Evolutionary conservation across 2,329 filamentous ascomycete genomes (phyloP), one percentile per base, ranked within the genome.

Genomic region (Fusarium avenaceum): DNA sequence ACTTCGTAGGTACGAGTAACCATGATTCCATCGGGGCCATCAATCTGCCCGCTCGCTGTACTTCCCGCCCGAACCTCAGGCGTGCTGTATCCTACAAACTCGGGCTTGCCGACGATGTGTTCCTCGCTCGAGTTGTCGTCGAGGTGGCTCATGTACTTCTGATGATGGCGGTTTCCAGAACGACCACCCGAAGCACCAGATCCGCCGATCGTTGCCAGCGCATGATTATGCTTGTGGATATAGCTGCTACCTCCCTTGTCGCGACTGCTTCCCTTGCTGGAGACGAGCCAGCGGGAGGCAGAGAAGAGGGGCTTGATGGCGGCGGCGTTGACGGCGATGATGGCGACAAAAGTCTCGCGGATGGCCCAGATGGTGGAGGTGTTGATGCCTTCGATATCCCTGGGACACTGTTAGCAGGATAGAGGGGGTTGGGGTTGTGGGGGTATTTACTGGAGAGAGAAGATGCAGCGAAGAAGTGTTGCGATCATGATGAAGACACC

Each of bases 401-500:
- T 70, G 19, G 9, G 3, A 22, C 2, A 9, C 8, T 11, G 39
- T 70, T 44, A 70, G 62, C 15, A 20, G 17, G 32, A 13, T 3
- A 1, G 4, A 2, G 4, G 26, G 7, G 9, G 2, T 2, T 19
- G n/a, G 8, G 3, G 6, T 2, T 4, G 11, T 3, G 7, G 20
- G 20, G 4, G 7, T 13, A 17, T 48, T 17, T 60, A 67, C 67
- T 24, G 63, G 1, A 83, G 72, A 14, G 77, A 80, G 6, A 80
- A 63, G 35, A 81, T 62, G 54, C 79, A 82, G n/a, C 81, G 80
- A 35, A 83, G 72, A 0, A 83, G 63, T 2, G 80, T 78, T 22
- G 80, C 80, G 9, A 78, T 65, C 61, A 83, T 81, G 55, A 82
- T 77, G 60, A 83, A 83, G n/a, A 83, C 39, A 5, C 81, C 80